These are phyloP conservation scores for Aspergillus conjunctus DNA, from an alignment of 495 filamentous ascomycete species.

Conservation along the genomic window DNA sequence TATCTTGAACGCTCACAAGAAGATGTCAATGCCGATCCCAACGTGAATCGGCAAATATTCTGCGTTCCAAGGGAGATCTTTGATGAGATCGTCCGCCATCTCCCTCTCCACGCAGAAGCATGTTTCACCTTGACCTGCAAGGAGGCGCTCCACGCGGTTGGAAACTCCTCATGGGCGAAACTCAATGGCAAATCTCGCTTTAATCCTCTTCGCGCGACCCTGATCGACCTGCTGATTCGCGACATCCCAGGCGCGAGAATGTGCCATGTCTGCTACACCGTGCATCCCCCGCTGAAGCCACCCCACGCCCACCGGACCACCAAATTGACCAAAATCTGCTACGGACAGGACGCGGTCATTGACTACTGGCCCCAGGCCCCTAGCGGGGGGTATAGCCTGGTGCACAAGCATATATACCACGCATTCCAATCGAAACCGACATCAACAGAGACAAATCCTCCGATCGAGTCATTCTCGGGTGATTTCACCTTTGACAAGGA, in stretches of 20 bases:
- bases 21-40: not conserved
- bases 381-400: constrained; percentile 6
- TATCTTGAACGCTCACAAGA: constrained; percentile 2
- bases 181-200: not conserved
- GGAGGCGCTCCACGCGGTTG: constrained; percentile 4
- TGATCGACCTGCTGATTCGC: constrained; percentile 9
- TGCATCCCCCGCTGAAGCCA: constrained; percentile 12
- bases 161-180: constrained; percentile 3
- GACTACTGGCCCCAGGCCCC: constrained; percentile 14
- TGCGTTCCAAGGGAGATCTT: constrained; percentile 13
- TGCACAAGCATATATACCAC: constrained; percentile 3
- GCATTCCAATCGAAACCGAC: constrained; percentile 7
- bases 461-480: constrained; percentile 3
- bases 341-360: constrained; percentile 5
- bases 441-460: not conserved
- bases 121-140: constrained; percentile 18
- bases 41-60: constrained; percentile 1
- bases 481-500: constrained; percentile 5
- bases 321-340: constrained; percentile 5
- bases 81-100: constrained; percentile 6
- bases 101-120: constrained; percentile 1
- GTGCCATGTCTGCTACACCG: constrained; percentile 8
- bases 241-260: constrained; percentile 3
- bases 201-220: not conserved
- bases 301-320: constrained; percentile 11